A percentile compares a stretch with the other conserved stretches of the same genome.
phyloP scores from a whole-genome alignment of 176 grass and related monocot genomes.

The Paspalum vaginatum region DNA sequence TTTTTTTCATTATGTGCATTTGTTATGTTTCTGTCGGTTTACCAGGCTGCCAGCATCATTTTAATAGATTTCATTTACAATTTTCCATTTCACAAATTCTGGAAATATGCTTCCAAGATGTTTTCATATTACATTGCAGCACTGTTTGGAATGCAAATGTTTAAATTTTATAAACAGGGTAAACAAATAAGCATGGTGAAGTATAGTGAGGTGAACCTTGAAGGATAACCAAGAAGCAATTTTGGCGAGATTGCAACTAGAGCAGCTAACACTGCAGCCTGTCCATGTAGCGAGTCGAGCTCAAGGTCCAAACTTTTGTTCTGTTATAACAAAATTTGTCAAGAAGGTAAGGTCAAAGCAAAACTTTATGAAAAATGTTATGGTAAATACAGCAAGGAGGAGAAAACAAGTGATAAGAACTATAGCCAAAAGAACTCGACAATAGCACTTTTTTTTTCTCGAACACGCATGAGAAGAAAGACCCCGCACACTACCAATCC shows the following conservation, averaged over 20 bases:
- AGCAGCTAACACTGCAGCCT: slow-evolving; percentile 84
- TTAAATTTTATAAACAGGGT: slow-evolving; percentile 30
- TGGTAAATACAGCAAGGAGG: slow-evolving; percentile 33
- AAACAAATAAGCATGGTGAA: slow-evolving; percentile 25
- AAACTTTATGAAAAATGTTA: slow-evolving; percentile 13
- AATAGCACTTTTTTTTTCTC: background rate
- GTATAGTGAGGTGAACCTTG: slow-evolving; percentile 64
- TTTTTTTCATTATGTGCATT: background rate
- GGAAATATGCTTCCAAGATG: background rate
- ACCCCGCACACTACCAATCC: too few species aligned
- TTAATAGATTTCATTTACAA: background rate
- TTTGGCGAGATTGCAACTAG: slow-evolving; percentile 91
- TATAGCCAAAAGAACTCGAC: slow-evolving; percentile 8
- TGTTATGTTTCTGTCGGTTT: background rate
- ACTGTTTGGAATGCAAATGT: background rate
- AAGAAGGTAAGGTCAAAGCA: slow-evolving; percentile 31
- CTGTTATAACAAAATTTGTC: slow-evolving; percentile 53
- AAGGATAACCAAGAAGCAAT: slow-evolving; percentile 93
- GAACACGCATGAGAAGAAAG: too few species aligned
- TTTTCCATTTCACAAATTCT: background rate
- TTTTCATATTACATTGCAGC: background rate
- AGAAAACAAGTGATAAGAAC: slow-evolving; percentile 8
- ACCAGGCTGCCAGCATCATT: background rate
- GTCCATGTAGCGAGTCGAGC: slow-evolving; percentile 81
- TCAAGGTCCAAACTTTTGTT: slow-evolving; percentile 73